Evolutionary conservation across 2,329 filamentous ascomycete species (phyloP).

Genomic region (Capronia coronata): DNA sequence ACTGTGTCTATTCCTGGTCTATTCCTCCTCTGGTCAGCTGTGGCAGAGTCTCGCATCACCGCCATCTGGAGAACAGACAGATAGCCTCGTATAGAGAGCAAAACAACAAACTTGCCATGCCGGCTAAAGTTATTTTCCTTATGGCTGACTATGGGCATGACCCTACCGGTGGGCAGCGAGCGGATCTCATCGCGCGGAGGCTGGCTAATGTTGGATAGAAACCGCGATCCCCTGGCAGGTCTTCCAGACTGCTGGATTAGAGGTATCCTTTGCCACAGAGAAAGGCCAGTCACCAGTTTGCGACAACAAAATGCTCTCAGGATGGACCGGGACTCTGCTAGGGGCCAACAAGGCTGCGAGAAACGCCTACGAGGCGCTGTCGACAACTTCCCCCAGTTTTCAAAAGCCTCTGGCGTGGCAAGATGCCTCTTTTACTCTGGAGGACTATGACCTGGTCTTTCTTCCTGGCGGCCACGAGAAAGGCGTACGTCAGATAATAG

Average conservation of each 20-base stretch:
- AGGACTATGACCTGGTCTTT: constrained; percentile 45
- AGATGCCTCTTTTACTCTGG: constrained; percentile 40
- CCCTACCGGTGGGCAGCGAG: constrained; percentile 42
- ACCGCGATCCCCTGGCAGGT: constrained; percentile 46
- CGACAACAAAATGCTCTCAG: constrained; percentile 47
- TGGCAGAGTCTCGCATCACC: no score
- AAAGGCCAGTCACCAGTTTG: constrained; percentile 44
- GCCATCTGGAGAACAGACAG: neutral
- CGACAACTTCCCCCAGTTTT: constrained; percentile 37
- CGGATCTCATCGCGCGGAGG: neutral
- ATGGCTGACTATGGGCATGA: constrained; percentile 54
- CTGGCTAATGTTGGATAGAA: constrained; percentile 34
- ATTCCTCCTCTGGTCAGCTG: no score
- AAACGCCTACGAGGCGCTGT: constrained; percentile 42
- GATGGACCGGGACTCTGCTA: constrained; percentile 46
- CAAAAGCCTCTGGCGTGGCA: constrained; percentile 44
- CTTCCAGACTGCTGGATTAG: constrained; percentile 46
- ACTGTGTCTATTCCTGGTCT: no score
- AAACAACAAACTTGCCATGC: constrained; percentile 4
- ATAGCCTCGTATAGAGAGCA: neutral
- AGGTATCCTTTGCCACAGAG: constrained; percentile 48
- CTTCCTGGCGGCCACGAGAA: constrained; percentile 52
- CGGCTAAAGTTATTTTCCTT: constrained; percentile 41
- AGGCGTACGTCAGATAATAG: constrained; percentile 47
- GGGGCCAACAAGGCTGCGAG: constrained; percentile 34